phyloP scores from a whole-genome alignment of 2,329 filamentous ascomycete genomes.

The Fusarium setosum region DNA sequence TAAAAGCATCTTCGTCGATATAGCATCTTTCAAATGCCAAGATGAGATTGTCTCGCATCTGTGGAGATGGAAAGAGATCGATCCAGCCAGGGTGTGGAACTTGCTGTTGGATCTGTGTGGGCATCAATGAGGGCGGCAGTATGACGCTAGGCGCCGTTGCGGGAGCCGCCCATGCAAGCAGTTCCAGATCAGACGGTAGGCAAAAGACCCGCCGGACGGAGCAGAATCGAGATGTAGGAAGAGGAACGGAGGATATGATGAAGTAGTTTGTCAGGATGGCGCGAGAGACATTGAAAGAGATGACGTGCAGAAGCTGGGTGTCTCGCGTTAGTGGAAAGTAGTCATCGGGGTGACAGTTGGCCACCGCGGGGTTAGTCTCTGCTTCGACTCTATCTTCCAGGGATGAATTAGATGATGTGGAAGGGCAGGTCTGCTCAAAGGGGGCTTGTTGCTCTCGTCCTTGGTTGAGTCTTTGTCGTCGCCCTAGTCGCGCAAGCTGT shows the following conservation, averaged over 20 bases:
- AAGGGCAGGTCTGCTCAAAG: neutral
- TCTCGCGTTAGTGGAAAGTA: constrained; percentile 33
- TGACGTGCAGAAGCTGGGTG: constrained; percentile 31
- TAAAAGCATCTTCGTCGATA: constrained; percentile 27
- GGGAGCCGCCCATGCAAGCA: neutral
- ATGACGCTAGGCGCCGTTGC: neutral
- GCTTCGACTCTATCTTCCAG: neutral
- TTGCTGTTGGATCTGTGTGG: constrained; percentile 25
- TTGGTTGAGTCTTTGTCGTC: constrained; percentile 23
- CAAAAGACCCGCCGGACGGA: constrained; percentile 3
- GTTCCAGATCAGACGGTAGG: neutral
- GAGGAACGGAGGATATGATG: constrained; percentile 23
- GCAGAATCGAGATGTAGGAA: constrained; percentile 14
- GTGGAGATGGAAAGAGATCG: constrained; percentile 30
- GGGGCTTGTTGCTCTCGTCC: neutral
- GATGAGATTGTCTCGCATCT: constrained; percentile 33
- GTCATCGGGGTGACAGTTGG: too few relatives aligned
- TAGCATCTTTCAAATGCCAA: constrained; percentile 13
- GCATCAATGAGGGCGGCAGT: constrained; percentile 18
- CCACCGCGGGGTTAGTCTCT: neutral
- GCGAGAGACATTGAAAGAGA: constrained; percentile 33
- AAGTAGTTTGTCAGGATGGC: constrained; percentile 37
- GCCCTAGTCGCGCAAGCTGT: constrained; percentile 15
- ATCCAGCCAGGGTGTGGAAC: constrained; percentile 31
- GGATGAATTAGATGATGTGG: neutral